A percentile compares a stretch with the other conserved stretches of the same genome.
Conservation (phyloP, 2,329 filamentous ascomycete genomes). For the Ascochyta koolunga region DNA sequence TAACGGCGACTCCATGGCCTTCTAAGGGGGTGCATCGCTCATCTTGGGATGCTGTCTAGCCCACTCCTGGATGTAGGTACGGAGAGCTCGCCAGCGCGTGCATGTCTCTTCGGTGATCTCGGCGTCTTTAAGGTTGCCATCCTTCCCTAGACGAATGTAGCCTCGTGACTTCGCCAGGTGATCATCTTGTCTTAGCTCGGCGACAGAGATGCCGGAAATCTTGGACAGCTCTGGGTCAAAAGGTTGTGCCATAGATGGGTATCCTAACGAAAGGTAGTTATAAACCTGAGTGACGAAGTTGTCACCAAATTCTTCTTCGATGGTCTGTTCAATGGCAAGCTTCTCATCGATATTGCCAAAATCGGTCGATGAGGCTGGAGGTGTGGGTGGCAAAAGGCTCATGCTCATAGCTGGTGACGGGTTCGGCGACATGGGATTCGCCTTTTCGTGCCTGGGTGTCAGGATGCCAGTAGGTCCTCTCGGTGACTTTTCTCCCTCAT, state of each 20-base stretch:
- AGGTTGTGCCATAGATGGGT: slow-evolving; percentile 80
- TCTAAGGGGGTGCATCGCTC: slow-evolving; percentile 39
- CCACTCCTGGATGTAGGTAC: slow-evolving; percentile 87
- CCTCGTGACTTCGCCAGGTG: slow-evolving; percentile 68
- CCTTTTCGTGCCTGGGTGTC: slow-evolving; percentile 52
- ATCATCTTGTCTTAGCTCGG: slow-evolving; percentile 76
- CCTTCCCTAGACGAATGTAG: slow-evolving; percentile 67
- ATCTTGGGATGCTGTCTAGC: slow-evolving; percentile 82
- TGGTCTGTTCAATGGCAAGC: slow-evolving; percentile 53
- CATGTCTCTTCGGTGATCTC: slow-evolving; percentile 60
- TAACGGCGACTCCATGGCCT: slow-evolving; percentile 52
- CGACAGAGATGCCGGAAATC: slow-evolving; percentile 73
- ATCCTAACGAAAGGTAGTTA: slow-evolving; percentile 93
- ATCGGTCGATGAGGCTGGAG: slow-evolving; percentile 44
- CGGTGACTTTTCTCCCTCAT: slow-evolving; percentile 47
- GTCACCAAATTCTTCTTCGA: slow-evolving; percentile 75
- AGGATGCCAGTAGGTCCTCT: slow-evolving; percentile 57
- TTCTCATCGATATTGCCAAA: slow-evolving; percentile 52
- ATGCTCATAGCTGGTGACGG: slow-evolving; percentile 43
- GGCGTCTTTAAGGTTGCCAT: slow-evolving; percentile 56
- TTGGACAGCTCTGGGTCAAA: slow-evolving; percentile 87
- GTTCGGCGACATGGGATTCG: slow-evolving; percentile 51
- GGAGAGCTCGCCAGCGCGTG: slow-evolving; percentile 82
- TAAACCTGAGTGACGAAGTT: slow-evolving; percentile 93
- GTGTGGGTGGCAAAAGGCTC: slow-evolving; percentile 44